Evolutionary conservation across 371 early-diverging fungal genomes (phyloP).

Genomic region (Rhizomucor miehei): DNA sequence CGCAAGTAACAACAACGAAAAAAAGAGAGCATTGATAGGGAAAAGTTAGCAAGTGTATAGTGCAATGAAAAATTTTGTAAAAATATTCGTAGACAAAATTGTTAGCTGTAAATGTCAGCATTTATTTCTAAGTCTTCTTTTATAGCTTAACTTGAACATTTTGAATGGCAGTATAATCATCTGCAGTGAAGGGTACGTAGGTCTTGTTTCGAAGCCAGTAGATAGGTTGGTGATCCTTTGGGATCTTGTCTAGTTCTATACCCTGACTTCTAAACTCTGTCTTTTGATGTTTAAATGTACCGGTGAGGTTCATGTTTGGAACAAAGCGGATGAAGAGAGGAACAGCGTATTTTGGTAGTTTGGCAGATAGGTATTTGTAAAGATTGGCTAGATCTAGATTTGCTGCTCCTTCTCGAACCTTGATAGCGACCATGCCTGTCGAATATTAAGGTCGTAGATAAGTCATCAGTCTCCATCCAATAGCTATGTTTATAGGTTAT

Average conservation of each 20-base stretch:
- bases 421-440: conserved; percentile 72
- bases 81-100: too few species aligned
- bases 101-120: too few species aligned
- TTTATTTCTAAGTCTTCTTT: too few species aligned
- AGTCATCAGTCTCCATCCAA: conserved; percentile 51
- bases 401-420: conserved; percentile 19
- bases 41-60: too few species aligned
- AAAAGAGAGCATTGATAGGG: too few species aligned
- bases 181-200: conserved; percentile 43
- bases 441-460: conserved; percentile 25
- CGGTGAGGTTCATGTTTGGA: conserved; percentile 44
- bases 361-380: conserved; percentile 23
- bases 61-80: too few species aligned
- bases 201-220: conserved; percentile 43
- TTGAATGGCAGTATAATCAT: conserved; percentile 18
- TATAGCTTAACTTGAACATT: conserved; percentile 15
- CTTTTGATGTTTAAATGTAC: conserved; percentile 57
- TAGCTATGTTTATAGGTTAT: conserved; percentile 60
- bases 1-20: conserved; percentile 29
- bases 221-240: conserved; percentile 35
- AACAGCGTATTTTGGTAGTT: conserved; percentile 58
- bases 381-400: conserved; percentile 40
- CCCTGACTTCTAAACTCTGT: conserved; percentile 44
- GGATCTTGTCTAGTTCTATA: conserved; percentile 27
- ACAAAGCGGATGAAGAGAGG: conserved; percentile 58